Evolutionary conservation across 805 yeast species (phyloP).

Genomic region (Schizosaccharomyces osmophilus): DNA sequence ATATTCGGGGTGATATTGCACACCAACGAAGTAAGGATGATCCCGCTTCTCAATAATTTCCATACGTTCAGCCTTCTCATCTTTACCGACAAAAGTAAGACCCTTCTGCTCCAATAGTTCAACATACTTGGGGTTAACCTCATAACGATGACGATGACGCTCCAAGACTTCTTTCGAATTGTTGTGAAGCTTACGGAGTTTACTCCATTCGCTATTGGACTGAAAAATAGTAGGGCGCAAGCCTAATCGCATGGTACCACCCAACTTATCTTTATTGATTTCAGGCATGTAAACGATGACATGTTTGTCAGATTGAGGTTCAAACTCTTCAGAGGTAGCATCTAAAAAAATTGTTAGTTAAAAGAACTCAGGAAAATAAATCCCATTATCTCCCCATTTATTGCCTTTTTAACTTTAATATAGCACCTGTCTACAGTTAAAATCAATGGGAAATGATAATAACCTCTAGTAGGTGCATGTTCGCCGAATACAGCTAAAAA

Average conservation of each 20-base stretch:
- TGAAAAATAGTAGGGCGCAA: slow-evolving; percentile 71
- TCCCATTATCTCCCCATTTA: background rate
- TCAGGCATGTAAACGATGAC: slow-evolving; percentile 96
- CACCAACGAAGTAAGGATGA: slow-evolving; percentile 80
- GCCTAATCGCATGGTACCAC: slow-evolving; percentile 98
- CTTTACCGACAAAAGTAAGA: slow-evolving; percentile 75
- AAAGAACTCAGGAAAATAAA: background rate
- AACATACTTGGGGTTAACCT: slow-evolving; percentile 71
- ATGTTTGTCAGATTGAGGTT: slow-evolving; percentile 32
- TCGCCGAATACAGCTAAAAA: background rate
- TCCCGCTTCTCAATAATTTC: slow-evolving; percentile 67
- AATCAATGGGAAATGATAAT: background rate
- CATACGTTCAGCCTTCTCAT: slow-evolving; percentile 76
- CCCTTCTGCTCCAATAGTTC: slow-evolving; percentile 51
- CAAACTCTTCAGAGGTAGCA: slow-evolving; percentile 9
- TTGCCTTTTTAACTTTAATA: background rate
- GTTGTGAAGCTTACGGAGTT: slow-evolving; percentile 48
- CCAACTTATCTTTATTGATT: slow-evolving; percentile 80
- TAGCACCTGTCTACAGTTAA: slow-evolving; percentile 1
- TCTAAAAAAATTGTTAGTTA: slow-evolving; percentile 3
- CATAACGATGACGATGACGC: slow-evolving; percentile 97
- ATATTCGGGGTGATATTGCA: slow-evolving; percentile 97
- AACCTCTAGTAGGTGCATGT: background rate
- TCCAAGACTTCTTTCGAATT: slow-evolving; percentile 44
- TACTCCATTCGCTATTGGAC: slow-evolving; percentile 37